phyloP scores from a whole-genome alignment of 2,329 filamentous ascomycete species.

The Xylariaceae sp. region DNA sequence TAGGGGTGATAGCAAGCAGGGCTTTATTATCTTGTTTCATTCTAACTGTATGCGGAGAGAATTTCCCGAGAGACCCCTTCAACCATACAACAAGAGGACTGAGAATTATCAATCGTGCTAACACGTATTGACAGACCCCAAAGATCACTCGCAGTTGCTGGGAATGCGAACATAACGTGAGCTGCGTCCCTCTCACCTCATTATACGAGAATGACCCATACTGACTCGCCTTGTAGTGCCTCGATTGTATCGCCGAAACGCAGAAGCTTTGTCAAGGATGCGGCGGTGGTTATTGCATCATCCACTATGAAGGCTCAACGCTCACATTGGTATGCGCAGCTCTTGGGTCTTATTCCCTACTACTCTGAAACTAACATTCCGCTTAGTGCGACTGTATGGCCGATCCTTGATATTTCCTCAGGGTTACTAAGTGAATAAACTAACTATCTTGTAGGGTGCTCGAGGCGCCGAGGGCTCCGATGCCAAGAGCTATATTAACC shows the following conservation, averaged over 20 bases:
- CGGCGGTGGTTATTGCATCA: conserved; percentile 79
- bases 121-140: conserved; percentile 51
- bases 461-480: conserved; percentile 44
- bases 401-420: conserved; percentile 6
- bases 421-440: conserved; percentile 19
- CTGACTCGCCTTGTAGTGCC: conserved; percentile 62
- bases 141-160: conserved; percentile 75
- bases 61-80: conserved; percentile 11
- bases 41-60: conserved; percentile 42
- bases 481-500: conserved; percentile 37
- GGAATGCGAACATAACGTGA: conserved; percentile 83
- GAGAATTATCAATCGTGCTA: conserved; percentile 1
- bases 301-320: conserved; percentile 83
- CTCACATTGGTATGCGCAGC: conserved; percentile 57
- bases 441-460: conserved; percentile 45
- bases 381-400: conserved; percentile 56
- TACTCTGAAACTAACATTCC: conserved; percentile 39
- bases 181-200: conserved; percentile 36
- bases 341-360: not conserved
- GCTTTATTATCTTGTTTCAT: conserved; percentile 18
- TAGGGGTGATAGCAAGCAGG: conserved; percentile 32
- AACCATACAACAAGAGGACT: not conserved
- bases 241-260: conserved; percentile 73
- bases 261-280: conserved; percentile 77
- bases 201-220: conserved; percentile 4